These are phyloP conservation scores for Helichrysum umbraculigerum DNA, from an alignment of 129 eudicot species.

Conservation along the genomic window DNA sequence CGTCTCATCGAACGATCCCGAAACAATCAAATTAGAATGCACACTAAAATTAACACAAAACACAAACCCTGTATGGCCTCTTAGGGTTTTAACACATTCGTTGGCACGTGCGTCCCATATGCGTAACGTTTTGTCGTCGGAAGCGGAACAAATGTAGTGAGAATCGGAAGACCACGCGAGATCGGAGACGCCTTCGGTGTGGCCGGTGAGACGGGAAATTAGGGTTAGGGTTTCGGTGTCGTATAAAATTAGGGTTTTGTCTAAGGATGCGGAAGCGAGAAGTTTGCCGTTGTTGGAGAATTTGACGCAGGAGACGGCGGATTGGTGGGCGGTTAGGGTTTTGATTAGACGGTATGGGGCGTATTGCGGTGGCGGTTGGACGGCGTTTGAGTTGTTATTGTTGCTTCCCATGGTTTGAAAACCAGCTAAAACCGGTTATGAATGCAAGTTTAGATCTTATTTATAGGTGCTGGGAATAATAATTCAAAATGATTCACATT, in stretches of 20 bases:
- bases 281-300: conserved; percentile 77
- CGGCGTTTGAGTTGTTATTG: conserved; percentile 31
- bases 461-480: too few relatives aligned
- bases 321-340: conserved; percentile 63
- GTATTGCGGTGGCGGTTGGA: conserved; percentile 46
- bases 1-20: conserved; percentile 88
- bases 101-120: conserved; percentile 72
- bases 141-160: conserved; percentile 90
- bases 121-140: conserved; percentile 88
- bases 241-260: conserved; percentile 71
- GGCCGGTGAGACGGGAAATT: conserved; percentile 62
- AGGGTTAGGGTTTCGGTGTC: conserved; percentile 61
- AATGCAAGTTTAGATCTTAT: too few relatives aligned
- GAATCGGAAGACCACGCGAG: conserved; percentile 94
- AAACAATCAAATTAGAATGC: conserved; percentile 58
- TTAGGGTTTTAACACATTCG: conserved; percentile 76
- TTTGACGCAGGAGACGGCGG: conserved; percentile 82
- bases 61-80: conserved; percentile 75
- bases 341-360: conserved; percentile 67
- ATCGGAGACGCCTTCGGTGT: conserved; percentile 83
- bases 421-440: too few relatives aligned
- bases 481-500: too few relatives aligned
- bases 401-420: conserved; percentile 62
- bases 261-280: conserved; percentile 82
- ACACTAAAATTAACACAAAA: conserved; percentile 85